Percentiles rank a stretch among this genome's conserved stretches.
These are phyloP conservation scores for Chaetomium sp. DNA, from an alignment of 2,329 filamentous ascomycete species.

Conservation along the genomic window DNA sequence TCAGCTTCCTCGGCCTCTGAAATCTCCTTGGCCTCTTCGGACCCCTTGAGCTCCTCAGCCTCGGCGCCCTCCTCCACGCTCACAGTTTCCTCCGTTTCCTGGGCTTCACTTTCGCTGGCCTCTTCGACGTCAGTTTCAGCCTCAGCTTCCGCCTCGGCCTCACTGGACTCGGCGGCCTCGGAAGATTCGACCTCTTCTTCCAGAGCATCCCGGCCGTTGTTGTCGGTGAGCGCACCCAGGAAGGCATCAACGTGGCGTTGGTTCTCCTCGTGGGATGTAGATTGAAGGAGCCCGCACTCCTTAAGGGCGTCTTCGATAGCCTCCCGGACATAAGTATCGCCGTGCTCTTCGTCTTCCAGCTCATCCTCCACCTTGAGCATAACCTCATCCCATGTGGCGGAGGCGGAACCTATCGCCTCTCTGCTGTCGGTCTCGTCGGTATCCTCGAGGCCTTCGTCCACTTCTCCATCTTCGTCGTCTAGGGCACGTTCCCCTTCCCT, in stretches of 20 bases:
- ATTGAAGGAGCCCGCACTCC: slow-evolving; percentile 46
- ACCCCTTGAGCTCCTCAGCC: neutral
- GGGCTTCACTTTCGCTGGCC: neutral
- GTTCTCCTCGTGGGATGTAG: slow-evolving; percentile 39
- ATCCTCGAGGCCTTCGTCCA: slow-evolving; percentile 17
- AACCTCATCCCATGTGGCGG: slow-evolving; percentile 46
- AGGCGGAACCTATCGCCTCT: slow-evolving; percentile 11
- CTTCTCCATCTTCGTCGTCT: slow-evolving; percentile 23
- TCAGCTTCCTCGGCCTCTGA: neutral
- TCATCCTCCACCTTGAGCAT: slow-evolving; percentile 49
- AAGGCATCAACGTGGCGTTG: slow-evolving; percentile 45
- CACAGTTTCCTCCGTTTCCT: neutral
- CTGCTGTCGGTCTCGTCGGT: slow-evolving; percentile 15
- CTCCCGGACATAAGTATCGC: slow-evolving; percentile 45
- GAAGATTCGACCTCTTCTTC: neutral
- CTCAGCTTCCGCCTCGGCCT: slow-evolving; percentile 5
- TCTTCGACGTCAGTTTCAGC: neutral
- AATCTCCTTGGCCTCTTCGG: no score
- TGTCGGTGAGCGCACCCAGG: slow-evolving; percentile 40
- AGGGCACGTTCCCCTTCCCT: slow-evolving; percentile 26
- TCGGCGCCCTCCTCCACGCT: neutral
- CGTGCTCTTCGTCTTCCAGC: slow-evolving; percentile 51
- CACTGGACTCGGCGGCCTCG: neutral
- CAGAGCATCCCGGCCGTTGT: slow-evolving; percentile 10
- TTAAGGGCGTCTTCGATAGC: slow-evolving; percentile 50